Percentiles rank a stretch among this genome's conserved stretches.
Conservation (phyloP, 2,329 filamentous ascomycete genomes). For the Apiospora arundinis region DNA sequence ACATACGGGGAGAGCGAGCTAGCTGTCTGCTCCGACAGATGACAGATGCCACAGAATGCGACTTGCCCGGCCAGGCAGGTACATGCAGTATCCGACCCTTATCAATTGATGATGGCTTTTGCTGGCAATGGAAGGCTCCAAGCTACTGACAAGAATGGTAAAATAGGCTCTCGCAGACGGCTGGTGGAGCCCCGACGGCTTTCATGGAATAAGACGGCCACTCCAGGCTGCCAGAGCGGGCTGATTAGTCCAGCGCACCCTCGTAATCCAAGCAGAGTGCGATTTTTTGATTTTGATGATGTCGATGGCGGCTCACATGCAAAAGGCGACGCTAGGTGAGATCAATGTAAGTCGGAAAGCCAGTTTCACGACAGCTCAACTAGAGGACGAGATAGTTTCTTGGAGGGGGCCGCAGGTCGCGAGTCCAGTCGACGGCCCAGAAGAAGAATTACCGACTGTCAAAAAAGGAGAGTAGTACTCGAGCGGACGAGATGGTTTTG, state of each 20-base stretch:
- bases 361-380: conserved; percentile 14
- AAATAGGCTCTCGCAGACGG: neutral
- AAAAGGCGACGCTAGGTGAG: neutral
- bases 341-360: conserved; percentile 19
- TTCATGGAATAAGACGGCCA: neutral
- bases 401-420: too few relatives aligned
- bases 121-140: neutral
- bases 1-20: neutral
- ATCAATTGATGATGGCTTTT: neutral
- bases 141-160: neutral
- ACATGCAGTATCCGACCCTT: neutral
- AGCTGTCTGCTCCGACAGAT: neutral
- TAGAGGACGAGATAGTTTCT: neutral
- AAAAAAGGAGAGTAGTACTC: neutral
- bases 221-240: neutral
- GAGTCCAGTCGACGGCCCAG: neutral
- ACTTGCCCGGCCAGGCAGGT: neutral
- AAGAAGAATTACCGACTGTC: neutral
- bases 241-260: neutral
- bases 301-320: conserved; percentile 19
- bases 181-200: neutral
- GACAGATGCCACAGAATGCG: neutral
- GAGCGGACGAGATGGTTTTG: neutral
- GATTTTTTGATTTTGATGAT: neutral
- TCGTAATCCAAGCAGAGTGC: neutral